Percentiles rank a stretch among this genome's conserved stretches.
Evolutionary conservation across 768 basidiomycete genomes (phyloP).

Genomic region (Asterophora lycoperdoides): DNA sequence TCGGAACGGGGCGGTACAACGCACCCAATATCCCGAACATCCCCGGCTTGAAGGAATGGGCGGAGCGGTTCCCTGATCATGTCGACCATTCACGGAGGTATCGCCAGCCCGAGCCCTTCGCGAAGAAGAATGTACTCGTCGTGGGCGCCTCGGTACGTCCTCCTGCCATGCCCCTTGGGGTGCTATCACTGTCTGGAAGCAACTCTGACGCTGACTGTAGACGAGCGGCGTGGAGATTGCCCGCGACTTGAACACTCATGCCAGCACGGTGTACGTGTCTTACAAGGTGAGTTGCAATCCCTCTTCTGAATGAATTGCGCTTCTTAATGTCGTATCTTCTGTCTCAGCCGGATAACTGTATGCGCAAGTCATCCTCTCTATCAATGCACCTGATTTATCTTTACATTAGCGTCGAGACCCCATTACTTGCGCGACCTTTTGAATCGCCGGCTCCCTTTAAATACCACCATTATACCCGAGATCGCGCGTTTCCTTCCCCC

Average conservation of each 20-base stretch:
- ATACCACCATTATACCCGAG: slow-evolving; percentile 35
- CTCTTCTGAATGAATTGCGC: not conserved
- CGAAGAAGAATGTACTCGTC: slow-evolving; percentile 37
- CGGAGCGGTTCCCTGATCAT: slow-evolving; percentile 26
- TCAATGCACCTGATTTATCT: not conserved
- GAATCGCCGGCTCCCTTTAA: slow-evolving; percentile 25
- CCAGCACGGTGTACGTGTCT: slow-evolving; percentile 9
- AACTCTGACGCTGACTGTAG: slow-evolving; percentile 11
- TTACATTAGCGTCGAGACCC: not conserved
- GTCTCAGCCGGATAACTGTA: slow-evolving; percentile 4
- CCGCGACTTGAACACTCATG: slow-evolving; percentile 28
- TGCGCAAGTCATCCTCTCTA: not conserved
- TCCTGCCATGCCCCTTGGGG: not conserved
- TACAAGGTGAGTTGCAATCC: not conserved
- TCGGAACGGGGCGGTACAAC: slow-evolving; percentile 32
- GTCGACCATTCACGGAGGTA: slow-evolving; percentile 41
- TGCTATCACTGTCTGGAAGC: too few species aligned
- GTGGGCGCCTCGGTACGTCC: slow-evolving; percentile 36
- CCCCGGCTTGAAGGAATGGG: slow-evolving; percentile 32
- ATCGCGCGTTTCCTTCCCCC: slow-evolving; percentile 34
- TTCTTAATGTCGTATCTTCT: not conserved
- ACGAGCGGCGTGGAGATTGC: slow-evolving; percentile 35
- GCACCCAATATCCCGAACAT: slow-evolving; percentile 32
- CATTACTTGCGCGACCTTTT: slow-evolving; percentile 9
- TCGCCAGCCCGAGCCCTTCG: slow-evolving; percentile 32